Evolutionary conservation across 2,329 filamentous ascomycete genomes (phyloP).

Genomic region (Aspergillus phoenicis): DNA sequence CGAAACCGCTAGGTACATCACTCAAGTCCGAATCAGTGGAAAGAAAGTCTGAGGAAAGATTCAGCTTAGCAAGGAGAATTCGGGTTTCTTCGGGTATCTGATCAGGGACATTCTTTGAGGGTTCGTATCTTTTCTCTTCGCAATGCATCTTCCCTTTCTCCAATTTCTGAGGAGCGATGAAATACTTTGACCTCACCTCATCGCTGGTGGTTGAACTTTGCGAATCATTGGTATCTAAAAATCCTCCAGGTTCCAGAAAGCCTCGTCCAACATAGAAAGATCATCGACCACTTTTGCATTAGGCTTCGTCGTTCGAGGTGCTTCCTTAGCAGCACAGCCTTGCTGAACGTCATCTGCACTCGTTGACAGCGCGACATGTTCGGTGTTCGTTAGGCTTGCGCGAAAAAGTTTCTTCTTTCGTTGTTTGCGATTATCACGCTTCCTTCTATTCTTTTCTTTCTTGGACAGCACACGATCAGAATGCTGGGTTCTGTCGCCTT

Average conservation of each 20-base stretch:
- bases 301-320: not conserved
- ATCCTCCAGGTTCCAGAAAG: constrained; percentile 34
- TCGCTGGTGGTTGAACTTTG: constrained; percentile 38
- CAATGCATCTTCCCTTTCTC: not conserved
- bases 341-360: not conserved
- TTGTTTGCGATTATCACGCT: not conserved
- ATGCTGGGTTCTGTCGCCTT: not conserved
- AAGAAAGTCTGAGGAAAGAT: constrained; percentile 24
- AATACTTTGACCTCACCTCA: constrained; percentile 45
- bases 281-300: not conserved
- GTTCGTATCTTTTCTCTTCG: not conserved
- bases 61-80: constrained; percentile 18
- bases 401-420: not conserved
- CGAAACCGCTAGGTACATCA: constrained; percentile 38
- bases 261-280: constrained; percentile 1
- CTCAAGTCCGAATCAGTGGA: constrained; percentile 40
- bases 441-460: not conserved
- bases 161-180: constrained; percentile 13
- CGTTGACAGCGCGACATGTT: not conserved
- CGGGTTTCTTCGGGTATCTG: constrained; percentile 19
- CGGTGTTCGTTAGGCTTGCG: not conserved
- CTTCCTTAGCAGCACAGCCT: not conserved
- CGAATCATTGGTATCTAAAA: constrained; percentile 45
- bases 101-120: not conserved
- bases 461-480: not conserved